Evolutionary conservation across 2,329 filamentous ascomycete genomes (phyloP), one percentile per base, ranked within the genome.

Genomic region (Phialemonium atrogriseum): DNA sequence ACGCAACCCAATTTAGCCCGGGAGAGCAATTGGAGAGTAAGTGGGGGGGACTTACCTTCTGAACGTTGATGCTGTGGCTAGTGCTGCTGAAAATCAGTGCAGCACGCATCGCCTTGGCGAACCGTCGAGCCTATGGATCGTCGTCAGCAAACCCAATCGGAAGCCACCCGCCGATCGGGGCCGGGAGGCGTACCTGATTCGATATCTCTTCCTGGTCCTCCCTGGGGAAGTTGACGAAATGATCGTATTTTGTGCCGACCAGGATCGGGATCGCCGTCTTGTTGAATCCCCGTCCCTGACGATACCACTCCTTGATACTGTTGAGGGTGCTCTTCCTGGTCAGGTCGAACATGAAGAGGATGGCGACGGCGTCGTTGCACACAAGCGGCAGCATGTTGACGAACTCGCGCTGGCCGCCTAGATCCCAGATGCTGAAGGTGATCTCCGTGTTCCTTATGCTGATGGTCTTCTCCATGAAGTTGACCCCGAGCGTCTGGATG

Each of bases 381-480:
- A 98, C 91, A n/a, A 98, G 73, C 14, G 91, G 91, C 40, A 98
- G 68, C 91, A 98, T 98, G 67, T 98, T 98, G 61, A 98, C 91
- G 52, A 98, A 98, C 62, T 98, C 91, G 52, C 91, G 81, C 66
- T 98, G 91, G 44, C 91, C 91, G 48, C 91, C 91, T 34, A 98
- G 64, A 67, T 98, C 91, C 91, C 91, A 98, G 54, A 98, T 98
- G 39, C 87, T 94, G 63, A 98, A 98, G 25, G 91, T 98, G 58
- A 98, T 98, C 62, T 98, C 91, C 11, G 91, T 98, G 62, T 98
- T 98, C 40, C 91, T 84, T 59, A 98, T 98, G 41, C 86, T 94
- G 54, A 98, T 98, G 21, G 91, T 98, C 72, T 98, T 98, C 60
- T 98, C 91, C 91, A 98, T 98, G 62, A 98, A 98, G 60, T 98